Percentiles rank a stretch among this genome's conserved stretches.
These are phyloP conservation scores for Myxozyma geophila DNA, from an alignment of 805 yeast species.

Conservation along the genomic window DNA sequence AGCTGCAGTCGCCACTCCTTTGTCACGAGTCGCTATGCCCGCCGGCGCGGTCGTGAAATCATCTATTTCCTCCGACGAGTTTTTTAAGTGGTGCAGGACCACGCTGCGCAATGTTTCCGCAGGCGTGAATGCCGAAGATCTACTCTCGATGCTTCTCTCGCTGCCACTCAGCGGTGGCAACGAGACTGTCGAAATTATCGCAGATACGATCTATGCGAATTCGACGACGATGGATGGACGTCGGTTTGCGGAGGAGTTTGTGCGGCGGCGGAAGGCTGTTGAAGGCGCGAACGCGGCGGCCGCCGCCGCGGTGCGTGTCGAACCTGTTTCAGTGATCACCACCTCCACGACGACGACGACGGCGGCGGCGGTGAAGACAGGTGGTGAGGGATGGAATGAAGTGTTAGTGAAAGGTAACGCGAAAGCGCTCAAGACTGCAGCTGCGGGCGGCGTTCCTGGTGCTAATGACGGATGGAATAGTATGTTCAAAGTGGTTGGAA, in stretches of 20 bases:
- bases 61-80: constrained; percentile 43
- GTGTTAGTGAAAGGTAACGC: constrained; percentile 33
- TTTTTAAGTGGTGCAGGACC: constrained; percentile 49
- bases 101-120: constrained; percentile 60
- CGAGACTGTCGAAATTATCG: constrained; percentile 82
- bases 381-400: constrained; percentile 34
- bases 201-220: constrained; percentile 88
- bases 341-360: neutral
- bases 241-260: constrained; percentile 88
- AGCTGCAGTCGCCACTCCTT: neutral
- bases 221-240: constrained; percentile 93
- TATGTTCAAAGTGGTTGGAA: constrained; percentile 67
- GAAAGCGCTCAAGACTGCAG: constrained; percentile 19
- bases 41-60: constrained; percentile 21
- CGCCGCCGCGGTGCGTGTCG: constrained; percentile 38
- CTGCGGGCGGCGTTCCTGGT: constrained; percentile 1
- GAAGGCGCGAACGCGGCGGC: constrained; percentile 59
- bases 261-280: constrained; percentile 72
- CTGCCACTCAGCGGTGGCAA: constrained; percentile 64
- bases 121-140: constrained; percentile 71
- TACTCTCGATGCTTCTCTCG: constrained; percentile 76
- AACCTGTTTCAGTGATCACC: neutral
- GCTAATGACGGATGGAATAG: constrained; percentile 47
- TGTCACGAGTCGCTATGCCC: neutral
- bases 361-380: neutral